Evolutionary conservation across 2,329 filamentous ascomycete genomes (phyloP).

Genomic region (Coniochaeta prunicola): DNA sequence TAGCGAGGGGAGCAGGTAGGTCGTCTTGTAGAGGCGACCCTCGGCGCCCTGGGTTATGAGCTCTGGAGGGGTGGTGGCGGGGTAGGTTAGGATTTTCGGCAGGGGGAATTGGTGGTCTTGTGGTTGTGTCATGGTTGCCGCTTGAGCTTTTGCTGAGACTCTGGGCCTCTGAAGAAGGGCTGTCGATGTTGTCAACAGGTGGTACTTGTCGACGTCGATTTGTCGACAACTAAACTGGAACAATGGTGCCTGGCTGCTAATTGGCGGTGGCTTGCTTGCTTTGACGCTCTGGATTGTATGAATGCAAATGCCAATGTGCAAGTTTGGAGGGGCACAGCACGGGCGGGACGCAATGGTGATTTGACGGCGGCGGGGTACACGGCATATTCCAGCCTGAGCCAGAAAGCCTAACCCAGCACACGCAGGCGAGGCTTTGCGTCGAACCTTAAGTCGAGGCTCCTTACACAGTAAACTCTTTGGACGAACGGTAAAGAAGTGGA

Average conservation of each 20-base stretch:
- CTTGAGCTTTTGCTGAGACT: no score
- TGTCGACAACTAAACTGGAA: neutral
- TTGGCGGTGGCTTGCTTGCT: neutral
- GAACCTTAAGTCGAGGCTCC: no score
- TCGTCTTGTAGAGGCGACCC: slow-evolving; percentile 84
- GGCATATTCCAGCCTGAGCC: neutral
- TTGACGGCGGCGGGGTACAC: neutral
- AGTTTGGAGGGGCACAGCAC: neutral
- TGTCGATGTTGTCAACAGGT: no score
- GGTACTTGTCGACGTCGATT: no score
- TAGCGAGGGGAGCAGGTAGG: slow-evolving; percentile 60
- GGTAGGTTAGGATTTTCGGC: slow-evolving; percentile 51
- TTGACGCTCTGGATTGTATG: slow-evolving; percentile 1
- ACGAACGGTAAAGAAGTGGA: no score
- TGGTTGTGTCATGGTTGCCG: slow-evolving; percentile 5
- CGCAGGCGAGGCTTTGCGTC: no score
- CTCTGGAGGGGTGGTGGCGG: slow-evolving; percentile 48
- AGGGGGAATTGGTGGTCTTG: slow-evolving; percentile 41
- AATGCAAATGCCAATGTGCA: neutral
- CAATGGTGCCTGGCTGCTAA: neutral
- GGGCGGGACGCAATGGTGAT: neutral
- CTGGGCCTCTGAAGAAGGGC: no score
- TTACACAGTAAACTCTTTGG: no score
- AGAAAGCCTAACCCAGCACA: no score
- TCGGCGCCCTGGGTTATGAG: slow-evolving; percentile 93